Evolutionary conservation across 1,284 basidiomycete genomes (phyloP).

Genomic region (Bondarzewia mesenterica): DNA sequence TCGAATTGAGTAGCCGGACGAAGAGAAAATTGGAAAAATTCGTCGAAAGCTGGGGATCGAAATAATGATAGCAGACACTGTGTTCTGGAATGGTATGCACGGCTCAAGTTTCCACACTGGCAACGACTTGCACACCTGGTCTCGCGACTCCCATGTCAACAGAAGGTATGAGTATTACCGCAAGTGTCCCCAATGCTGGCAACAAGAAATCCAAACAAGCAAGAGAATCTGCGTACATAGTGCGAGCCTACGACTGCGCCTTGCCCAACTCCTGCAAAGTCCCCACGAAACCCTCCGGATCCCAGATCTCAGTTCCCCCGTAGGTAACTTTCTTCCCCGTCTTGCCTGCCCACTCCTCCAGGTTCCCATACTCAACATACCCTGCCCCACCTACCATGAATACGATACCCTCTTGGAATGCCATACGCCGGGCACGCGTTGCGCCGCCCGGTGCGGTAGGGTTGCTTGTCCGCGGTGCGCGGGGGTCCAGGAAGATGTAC

Average conservation of each 20-base stretch:
- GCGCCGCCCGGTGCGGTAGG: constrained; percentile 33
- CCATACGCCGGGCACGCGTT: constrained; percentile 59
- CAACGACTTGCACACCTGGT: too few relatives aligned
- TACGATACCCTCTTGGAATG: constrained; percentile 85
- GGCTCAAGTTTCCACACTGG: too few relatives aligned
- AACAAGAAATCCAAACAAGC: not conserved
- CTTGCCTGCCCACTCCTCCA: constrained; percentile 84
- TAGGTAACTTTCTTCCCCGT: constrained; percentile 86
- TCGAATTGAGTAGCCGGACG: not conserved
- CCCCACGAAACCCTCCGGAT: constrained; percentile 79
- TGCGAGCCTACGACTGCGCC: constrained; percentile 9
- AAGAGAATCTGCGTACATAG: not conserved
- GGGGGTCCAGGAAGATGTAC: constrained; percentile 91
- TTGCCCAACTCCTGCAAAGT: constrained; percentile 61
- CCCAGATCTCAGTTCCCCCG: constrained; percentile 92
- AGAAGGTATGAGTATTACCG: too few relatives aligned
- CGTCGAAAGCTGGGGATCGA: too few relatives aligned
- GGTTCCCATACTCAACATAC: constrained; percentile 95
- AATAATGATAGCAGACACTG: too few relatives aligned
- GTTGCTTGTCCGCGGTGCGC: constrained; percentile 56
- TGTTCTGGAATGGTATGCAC: too few relatives aligned
- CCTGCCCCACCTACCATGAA: constrained; percentile 97
- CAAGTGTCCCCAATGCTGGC: not conserved
- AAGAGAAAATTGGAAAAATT: not conserved
- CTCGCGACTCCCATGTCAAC: too few relatives aligned